Evolutionary conservation across 257 asterid genomes (phyloP).

Genomic region (Scutellaria galericulata): DNA sequence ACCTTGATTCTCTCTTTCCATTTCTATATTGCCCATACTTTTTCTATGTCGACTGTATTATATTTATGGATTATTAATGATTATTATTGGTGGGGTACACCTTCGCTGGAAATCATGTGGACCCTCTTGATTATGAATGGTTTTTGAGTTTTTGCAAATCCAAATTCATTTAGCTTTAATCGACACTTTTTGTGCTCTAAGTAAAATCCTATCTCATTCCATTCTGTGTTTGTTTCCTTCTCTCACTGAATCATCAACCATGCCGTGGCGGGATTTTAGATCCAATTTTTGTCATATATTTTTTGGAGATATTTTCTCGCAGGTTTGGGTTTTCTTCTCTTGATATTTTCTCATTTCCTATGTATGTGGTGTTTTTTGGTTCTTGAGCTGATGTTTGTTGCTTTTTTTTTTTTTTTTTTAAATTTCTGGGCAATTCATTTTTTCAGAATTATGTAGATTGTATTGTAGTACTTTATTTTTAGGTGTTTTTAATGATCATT

Average conservation of each 20-base stretch:
- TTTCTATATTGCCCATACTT: background rate
- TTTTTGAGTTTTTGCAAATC: background rate
- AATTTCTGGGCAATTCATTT: too few relatives aligned
- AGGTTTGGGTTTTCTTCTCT: slow-evolving; percentile 40
- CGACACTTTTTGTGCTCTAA: background rate
- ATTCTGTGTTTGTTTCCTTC: slow-evolving; percentile 2
- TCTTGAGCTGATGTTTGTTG: background rate
- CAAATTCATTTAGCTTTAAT: slow-evolving; percentile 30
- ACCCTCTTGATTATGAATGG: slow-evolving; percentile 27
- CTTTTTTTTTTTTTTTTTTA: background rate
- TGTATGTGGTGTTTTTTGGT: background rate
- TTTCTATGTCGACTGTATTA: slow-evolving; percentile 25
- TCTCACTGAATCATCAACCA: slow-evolving; percentile 27
- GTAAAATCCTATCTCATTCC: background rate
- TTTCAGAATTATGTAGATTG: too few relatives aligned
- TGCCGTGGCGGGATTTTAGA: slow-evolving; percentile 53
- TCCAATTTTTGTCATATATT: slow-evolving; percentile 38
- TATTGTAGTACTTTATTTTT: too few relatives aligned
- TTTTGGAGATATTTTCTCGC: slow-evolving; percentile 41
- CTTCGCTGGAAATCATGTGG: slow-evolving; percentile 39
- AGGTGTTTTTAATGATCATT: background rate
- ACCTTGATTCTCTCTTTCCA: background rate
- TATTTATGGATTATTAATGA: background rate
- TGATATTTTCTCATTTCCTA: background rate
- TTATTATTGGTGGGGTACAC: slow-evolving; percentile 31